phyloP scores from a whole-genome alignment of 2,329 filamentous ascomycete species.

The Fusarium verticillioides region DNA sequence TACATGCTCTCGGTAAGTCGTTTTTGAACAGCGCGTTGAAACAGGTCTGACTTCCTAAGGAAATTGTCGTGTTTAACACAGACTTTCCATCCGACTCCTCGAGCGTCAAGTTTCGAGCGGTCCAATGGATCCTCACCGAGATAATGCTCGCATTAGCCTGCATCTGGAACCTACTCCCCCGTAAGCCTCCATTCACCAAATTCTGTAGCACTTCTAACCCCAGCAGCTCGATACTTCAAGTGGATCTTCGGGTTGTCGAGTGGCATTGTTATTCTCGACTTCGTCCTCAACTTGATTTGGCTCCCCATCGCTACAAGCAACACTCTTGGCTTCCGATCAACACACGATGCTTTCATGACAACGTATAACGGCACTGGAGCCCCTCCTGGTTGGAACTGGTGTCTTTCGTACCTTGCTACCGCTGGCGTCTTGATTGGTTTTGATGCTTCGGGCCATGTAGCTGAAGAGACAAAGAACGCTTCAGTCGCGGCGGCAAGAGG shows the following conservation, averaged over 20 bases:
- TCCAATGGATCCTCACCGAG: background rate
- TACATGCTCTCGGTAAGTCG: background rate
- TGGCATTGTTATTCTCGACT: background rate
- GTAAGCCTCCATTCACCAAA: background rate
- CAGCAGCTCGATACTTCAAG: background rate
- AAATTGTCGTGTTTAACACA: background rate
- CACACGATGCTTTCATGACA: conserved; percentile 4
- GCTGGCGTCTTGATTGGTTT: background rate
- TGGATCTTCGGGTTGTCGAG: background rate
- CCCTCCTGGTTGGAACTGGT: background rate
- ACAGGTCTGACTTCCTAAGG: background rate
- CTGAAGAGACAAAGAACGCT: background rate
- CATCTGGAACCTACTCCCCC: background rate
- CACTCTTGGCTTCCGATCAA: background rate
- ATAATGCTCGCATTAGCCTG: background rate
- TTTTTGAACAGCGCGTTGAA: background rate
- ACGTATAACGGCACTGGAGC: background rate
- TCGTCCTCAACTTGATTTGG: background rate
- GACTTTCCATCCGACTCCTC: background rate
- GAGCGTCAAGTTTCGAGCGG: background rate
- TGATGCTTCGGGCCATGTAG: background rate
- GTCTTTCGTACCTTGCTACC: background rate
- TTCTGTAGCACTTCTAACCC: background rate
- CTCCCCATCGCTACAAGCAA: background rate
- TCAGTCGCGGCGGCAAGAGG: background rate